These are phyloP conservation scores for Wickerhamiella hasegawae DNA, from an alignment of 805 yeast genomes.

Conservation along the genomic window DNA sequence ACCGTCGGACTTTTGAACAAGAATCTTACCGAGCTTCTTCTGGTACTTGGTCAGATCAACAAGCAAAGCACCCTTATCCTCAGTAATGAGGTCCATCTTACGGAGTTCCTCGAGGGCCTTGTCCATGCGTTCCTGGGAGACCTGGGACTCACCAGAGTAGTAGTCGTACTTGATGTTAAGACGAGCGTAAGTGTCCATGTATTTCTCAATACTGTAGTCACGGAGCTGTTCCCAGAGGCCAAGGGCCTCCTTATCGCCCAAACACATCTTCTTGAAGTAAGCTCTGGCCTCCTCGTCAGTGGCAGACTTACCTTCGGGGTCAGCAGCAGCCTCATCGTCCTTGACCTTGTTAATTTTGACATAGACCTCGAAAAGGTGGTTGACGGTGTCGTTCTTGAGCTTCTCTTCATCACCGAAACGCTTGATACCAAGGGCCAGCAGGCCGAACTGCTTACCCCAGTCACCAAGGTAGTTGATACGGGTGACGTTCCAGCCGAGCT, in stretches of 20 bases:
- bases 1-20: slow-evolving; percentile 90
- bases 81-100: slow-evolving; percentile 56
- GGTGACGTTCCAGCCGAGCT: slow-evolving; percentile 79
- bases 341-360: slow-evolving; percentile 75
- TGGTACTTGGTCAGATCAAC: slow-evolving; percentile 72
- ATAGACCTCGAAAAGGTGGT: slow-evolving; percentile 88
- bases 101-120: slow-evolving; percentile 45
- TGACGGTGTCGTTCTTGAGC: slow-evolving; percentile 65
- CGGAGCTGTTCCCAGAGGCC: slow-evolving; percentile 76
- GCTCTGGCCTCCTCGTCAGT: slow-evolving; percentile 76
- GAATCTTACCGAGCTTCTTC: slow-evolving; percentile 84
- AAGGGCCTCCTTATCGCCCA: slow-evolving; percentile 72
- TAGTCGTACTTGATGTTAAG: slow-evolving; percentile 76
- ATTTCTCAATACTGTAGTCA: slow-evolving; percentile 74
- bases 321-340: slow-evolving; percentile 40
- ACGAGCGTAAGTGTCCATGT: slow-evolving; percentile 78
- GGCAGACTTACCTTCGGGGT: slow-evolving; percentile 33
- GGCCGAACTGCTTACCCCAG: slow-evolving; percentile 98
- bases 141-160: slow-evolving; percentile 95
- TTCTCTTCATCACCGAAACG: slow-evolving; percentile 69
- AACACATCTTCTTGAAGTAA: slow-evolving; percentile 82
- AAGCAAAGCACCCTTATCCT: slow-evolving; percentile 80
- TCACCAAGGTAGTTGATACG: slow-evolving; percentile 95
- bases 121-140: slow-evolving; percentile 54
- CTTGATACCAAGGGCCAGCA: slow-evolving; percentile 82